Conservation (phyloP, 176 grass and related monocot genomes). For the Carex myosuroides region DNA sequence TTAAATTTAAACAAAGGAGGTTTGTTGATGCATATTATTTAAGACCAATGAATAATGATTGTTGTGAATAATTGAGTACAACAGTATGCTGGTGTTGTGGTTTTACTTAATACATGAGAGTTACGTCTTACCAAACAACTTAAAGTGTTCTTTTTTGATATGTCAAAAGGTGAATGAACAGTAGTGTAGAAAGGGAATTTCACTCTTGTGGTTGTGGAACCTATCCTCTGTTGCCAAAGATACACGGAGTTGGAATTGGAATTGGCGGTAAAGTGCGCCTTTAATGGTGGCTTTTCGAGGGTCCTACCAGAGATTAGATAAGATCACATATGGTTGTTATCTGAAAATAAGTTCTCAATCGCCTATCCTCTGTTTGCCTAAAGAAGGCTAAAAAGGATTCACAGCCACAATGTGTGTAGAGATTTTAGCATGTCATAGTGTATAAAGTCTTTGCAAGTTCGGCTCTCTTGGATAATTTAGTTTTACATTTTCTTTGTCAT, state of each 20-base stretch:
- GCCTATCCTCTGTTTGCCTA: background rate
- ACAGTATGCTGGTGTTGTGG: background rate
- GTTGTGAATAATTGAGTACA: background rate
- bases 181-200: background rate
- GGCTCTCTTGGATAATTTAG: background rate
- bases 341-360: background rate
- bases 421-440: background rate
- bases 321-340: slow-evolving; percentile 1
- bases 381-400: background rate
- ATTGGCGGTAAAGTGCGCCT: background rate
- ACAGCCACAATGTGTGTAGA: background rate
- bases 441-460: background rate
- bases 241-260: background rate
- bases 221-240: background rate
- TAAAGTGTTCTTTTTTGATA: too few relatives aligned
- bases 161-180: background rate
- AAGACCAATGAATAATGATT: background rate
- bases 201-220: background rate
- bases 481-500: background rate
- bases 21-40: background rate
- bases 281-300: slow-evolving; percentile 6
- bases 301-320: background rate
- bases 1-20: background rate
- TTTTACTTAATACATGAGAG: slow-evolving; percentile 3
- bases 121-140: background rate